Evolutionary conservation across 352 stramenopile species (phyloP).

Genomic region (Elongisporangium undulatum): DNA sequence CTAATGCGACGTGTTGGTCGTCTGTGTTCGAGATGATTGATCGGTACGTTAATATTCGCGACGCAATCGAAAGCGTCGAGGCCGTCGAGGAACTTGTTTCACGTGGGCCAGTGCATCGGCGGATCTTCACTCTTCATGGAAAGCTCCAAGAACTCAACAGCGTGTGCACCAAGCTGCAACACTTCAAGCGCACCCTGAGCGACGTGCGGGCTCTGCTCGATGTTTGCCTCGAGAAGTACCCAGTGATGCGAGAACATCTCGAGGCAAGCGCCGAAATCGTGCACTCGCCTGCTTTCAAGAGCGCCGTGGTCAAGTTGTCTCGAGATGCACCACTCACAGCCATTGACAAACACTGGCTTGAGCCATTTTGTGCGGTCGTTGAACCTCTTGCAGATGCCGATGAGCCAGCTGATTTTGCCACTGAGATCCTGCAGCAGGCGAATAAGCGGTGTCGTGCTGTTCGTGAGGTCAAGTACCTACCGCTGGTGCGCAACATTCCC

Average conservation of each 20-base stretch:
- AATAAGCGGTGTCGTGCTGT: slow-evolving; percentile 4
- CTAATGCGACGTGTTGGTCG: slow-evolving; percentile 9
- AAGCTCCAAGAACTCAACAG: slow-evolving; percentile 15
- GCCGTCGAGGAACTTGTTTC: slow-evolving; percentile 7
- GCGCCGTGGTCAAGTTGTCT: slow-evolving; percentile 6
- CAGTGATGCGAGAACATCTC: slow-evolving; percentile 12
- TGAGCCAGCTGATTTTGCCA: slow-evolving; percentile 5
- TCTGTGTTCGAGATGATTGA: slow-evolving; percentile 9
- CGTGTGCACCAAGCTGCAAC: slow-evolving; percentile 16
- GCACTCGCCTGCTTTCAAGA: slow-evolving; percentile 9
- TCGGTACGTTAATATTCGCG: slow-evolving; percentile 11
- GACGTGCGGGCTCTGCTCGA: slow-evolving; percentile 10
- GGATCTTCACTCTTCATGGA: slow-evolving; percentile 3
- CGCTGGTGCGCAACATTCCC: no score
- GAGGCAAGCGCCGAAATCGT: slow-evolving; percentile 4
- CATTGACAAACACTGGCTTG: not conserved
- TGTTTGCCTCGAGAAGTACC: slow-evolving; percentile 12
- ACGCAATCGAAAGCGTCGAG: slow-evolving; percentile 3
- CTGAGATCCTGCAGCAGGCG: slow-evolving; percentile 3
- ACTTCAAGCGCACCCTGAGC: slow-evolving; percentile 3
- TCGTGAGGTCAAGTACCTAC: no score
- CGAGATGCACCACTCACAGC: slow-evolving; percentile 4
- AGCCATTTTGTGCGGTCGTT: not conserved
- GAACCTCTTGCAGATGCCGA: no score
- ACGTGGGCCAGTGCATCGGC: slow-evolving; percentile 2